Conservation (phyloP, 495 filamentous ascomycete species). For the Penicillium antarcticum region DNA sequence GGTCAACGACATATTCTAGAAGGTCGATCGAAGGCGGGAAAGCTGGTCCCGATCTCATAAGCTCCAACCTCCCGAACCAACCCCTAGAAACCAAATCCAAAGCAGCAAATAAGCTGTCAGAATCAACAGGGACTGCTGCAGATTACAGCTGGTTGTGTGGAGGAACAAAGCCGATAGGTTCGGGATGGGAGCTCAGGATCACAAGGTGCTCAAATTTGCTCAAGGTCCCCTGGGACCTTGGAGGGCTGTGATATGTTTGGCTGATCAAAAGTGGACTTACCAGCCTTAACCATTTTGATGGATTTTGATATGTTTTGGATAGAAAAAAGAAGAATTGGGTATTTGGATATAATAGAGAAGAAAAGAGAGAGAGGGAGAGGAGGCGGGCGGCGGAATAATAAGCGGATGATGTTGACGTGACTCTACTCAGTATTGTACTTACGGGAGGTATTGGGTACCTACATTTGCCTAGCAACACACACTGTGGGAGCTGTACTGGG, state of each 20-base stretch:
- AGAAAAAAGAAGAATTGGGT: constrained; percentile 6
- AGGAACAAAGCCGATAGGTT: constrained; percentile 33
- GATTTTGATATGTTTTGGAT: constrained; percentile 24
- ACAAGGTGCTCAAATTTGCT: constrained; percentile 56
- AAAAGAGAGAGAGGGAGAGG: constrained; percentile 6
- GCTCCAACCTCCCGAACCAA: neutral
- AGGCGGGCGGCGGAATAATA: constrained; percentile 24
- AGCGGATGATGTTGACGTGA: constrained; percentile 34
- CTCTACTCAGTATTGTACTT: constrained; percentile 6
- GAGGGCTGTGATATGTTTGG: constrained; percentile 16
- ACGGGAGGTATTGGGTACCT: neutral
- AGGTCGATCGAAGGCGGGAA: constrained; percentile 1
- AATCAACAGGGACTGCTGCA: neutral
- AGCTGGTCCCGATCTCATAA: neutral
- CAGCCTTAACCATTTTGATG: constrained; percentile 92
- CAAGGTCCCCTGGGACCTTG: constrained; percentile 42
- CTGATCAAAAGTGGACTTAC: constrained; percentile 52
- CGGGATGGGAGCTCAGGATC: constrained; percentile 14
- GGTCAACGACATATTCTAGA: constrained; percentile 12
- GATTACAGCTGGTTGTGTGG: constrained; percentile 7
- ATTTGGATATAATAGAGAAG: constrained; percentile 9
- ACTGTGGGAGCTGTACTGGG: neutral
- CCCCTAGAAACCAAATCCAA: neutral
- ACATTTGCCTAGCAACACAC: neutral
- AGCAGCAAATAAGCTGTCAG: constrained; percentile 4